A percentile compares a stretch with the other conserved stretches of the same genome.
Conservation (phyloP, 495 filamentous ascomycete species). For the Aspergillus saccharolyticus region DNA sequence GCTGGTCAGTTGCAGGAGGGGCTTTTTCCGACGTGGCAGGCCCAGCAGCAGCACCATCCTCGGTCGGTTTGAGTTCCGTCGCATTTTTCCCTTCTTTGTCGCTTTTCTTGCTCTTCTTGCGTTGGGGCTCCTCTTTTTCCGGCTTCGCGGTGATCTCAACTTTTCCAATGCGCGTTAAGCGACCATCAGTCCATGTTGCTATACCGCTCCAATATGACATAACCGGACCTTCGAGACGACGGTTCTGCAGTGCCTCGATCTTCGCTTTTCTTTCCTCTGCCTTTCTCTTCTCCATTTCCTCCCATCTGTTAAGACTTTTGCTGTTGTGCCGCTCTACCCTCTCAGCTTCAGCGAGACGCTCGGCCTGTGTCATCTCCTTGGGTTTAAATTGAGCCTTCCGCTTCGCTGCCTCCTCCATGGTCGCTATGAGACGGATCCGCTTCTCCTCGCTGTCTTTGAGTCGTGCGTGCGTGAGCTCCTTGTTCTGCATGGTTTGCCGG, state of each 20-base stretch:
- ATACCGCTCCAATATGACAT: conserved; percentile 91
- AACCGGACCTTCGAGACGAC: conserved; percentile 81
- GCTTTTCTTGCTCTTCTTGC: conserved; percentile 31
- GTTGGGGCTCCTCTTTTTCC: conserved; percentile 33
- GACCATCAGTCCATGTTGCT: conserved; percentile 70
- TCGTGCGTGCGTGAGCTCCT: conserved; percentile 73
- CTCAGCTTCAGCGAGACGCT: conserved; percentile 78
- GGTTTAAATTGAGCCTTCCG: conserved; percentile 70
- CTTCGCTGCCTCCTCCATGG: conserved; percentile 84
- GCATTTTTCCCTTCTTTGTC: conserved; percentile 32
- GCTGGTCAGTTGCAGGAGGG: not conserved
- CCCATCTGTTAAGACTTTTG: conserved; percentile 91
- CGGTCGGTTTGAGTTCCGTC: conserved; percentile 22
- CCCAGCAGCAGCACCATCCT: conserved; percentile 14
- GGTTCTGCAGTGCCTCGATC: conserved; percentile 78
- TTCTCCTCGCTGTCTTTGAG: conserved; percentile 79
- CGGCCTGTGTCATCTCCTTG: conserved; percentile 80
- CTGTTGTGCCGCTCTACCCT: conserved; percentile 76
- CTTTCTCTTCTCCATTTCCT: conserved; percentile 80
- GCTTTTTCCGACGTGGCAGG: conserved; percentile 10
- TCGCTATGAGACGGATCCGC: conserved; percentile 68
- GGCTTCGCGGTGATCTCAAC: conserved; percentile 51
- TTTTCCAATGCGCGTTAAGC: conserved; percentile 68
- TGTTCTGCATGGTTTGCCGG: conserved; percentile 75
- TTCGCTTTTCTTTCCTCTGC: conserved; percentile 76